Evolutionary conservation across 2,329 filamentous ascomycete species (phyloP), one percentile per base, ranked within the genome.

Genomic region (Cordyceps pruinosa): DNA sequence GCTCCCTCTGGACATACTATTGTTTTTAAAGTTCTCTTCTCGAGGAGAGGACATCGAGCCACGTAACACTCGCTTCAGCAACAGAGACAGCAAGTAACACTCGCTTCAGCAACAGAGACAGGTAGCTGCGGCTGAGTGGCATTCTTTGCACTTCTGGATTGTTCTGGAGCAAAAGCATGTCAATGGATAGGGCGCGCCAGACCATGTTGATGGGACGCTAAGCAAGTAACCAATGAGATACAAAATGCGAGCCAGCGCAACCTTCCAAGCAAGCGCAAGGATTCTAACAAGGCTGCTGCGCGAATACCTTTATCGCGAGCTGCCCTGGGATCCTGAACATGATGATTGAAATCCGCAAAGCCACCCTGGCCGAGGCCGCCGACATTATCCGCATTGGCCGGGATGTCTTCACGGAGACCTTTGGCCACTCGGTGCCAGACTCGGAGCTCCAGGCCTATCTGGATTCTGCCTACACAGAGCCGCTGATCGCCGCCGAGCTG

Each of bases 371-470:
- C 15, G 73, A 75, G 47, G 63, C 63, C 8, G 35, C 53, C 0
- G 58, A 60, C 35, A 71, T 77, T 45, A 61, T 67, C 21, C 50
- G 63, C 5, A 65, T 77, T 1, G 74, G 72, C 25, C 59, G 66
- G 0, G 58, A 65, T 34, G 69, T 73, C 48, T 78, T 77, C 60
- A 58, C 65, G 21, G 49, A 60, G 21, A 72, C 72, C 3, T 78
- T 77, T 61, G 75, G 73, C 1, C 69, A 75, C 59, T 75, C 75
- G 0, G 67, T 77, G 1, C 61, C 72, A 2, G 59, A 67, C 0
- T 56, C 67, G 1, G 70, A 78, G 50, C 65, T 78, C 0, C 50
- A 65, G 8, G 64, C 66, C 1, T 78, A 72, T 54, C 66, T 77
- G 0, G 60, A 68, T 42, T 66, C 68, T n/a, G 61, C 70, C 0